phyloP scores from a whole-genome alignment of 2,329 filamentous ascomycete species.

The Pleoardoris graminearum region DNA sequence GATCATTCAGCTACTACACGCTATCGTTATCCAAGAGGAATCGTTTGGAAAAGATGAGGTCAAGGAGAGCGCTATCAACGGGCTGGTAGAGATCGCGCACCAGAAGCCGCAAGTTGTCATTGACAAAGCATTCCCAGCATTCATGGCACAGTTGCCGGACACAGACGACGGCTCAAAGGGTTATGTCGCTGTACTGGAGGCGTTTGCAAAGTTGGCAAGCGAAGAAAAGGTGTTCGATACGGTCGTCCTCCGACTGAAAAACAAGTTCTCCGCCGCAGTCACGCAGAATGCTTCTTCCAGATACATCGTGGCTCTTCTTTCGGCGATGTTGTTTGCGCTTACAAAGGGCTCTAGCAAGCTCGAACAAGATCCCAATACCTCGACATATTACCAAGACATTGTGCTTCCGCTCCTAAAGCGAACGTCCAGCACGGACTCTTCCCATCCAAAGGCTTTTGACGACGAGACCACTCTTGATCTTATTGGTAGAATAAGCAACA shows the following conservation, averaged over 20 bases:
- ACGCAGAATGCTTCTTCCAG: conserved; percentile 54
- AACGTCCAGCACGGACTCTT: conserved; percentile 36
- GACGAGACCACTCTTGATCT: conserved; percentile 61
- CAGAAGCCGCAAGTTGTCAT: conserved; percentile 65
- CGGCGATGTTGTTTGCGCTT: conserved; percentile 65
- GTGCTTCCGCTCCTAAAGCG: conserved; percentile 49
- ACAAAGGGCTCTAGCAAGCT: conserved; percentile 58
- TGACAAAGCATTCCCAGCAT: conserved; percentile 67
- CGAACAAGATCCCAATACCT: conserved; percentile 45
- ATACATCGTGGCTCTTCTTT: conserved; percentile 63
- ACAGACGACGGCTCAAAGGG: conserved; percentile 50
- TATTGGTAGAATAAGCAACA: conserved; percentile 62
- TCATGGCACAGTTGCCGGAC: conserved; percentile 67
- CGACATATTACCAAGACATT: conserved; percentile 52
- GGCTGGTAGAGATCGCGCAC: conserved; percentile 64
- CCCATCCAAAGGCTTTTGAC: conserved; percentile 39
- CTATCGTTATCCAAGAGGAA: conserved; percentile 63
- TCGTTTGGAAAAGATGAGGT: conserved; percentile 60
- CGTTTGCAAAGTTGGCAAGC: conserved; percentile 64
- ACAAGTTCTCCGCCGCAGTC: conserved; percentile 62
- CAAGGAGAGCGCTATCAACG: conserved; percentile 61
- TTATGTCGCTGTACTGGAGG: conserved; percentile 64
- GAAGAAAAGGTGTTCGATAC: conserved; percentile 67
- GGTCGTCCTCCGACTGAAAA: conserved; percentile 64
- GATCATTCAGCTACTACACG: conserved; percentile 63